phyloP scores from a whole-genome alignment of 352 stramenopile species.

The Thalassiosira mediterranea region DNA sequence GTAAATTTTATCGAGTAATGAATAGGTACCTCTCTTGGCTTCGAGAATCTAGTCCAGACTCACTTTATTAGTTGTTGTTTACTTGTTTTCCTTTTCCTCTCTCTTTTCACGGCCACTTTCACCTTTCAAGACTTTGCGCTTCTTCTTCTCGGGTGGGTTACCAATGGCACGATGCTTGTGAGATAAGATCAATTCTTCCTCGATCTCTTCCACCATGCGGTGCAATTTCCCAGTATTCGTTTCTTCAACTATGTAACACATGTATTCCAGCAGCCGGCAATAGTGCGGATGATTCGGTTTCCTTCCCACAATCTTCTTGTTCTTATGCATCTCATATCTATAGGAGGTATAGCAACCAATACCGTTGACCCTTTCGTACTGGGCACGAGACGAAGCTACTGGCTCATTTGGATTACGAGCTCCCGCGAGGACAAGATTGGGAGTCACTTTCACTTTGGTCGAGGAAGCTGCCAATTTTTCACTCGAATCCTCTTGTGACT shows the following conservation, averaged over 20 bases:
- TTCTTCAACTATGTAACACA: conserved; percentile 59
- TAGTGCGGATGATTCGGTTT: conserved; percentile 52
- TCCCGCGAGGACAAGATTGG: conserved; percentile 37
- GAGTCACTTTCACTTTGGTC: conserved; percentile 16
- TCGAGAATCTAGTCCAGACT: not conserved
- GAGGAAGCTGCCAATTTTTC: not conserved
- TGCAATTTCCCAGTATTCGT: conserved; percentile 46
- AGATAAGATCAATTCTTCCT: conserved; percentile 38
- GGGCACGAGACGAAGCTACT: conserved; percentile 2
- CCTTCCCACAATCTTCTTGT: conserved; percentile 8
- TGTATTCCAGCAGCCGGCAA: conserved; percentile 67
- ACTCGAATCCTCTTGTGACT: no score
- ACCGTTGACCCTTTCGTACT: conserved; percentile 21
- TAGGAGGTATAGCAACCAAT: conserved; percentile 36
- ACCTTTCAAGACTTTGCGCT: not conserved
- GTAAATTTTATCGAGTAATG: not conserved
- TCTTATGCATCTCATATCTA: conserved; percentile 12
- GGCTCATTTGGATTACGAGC: conserved; percentile 45
- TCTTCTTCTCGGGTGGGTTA: not conserved
- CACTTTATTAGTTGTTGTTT: not conserved
- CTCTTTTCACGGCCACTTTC: not conserved
- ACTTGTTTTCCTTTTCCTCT: not conserved
- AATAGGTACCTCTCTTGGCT: not conserved
- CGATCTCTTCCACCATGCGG: conserved; percentile 52
- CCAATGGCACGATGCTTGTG: not conserved